Conservation (phyloP, 2,329 filamentous ascomycete genomes). For the Immersiporthe knoxdaviesiana region DNA sequence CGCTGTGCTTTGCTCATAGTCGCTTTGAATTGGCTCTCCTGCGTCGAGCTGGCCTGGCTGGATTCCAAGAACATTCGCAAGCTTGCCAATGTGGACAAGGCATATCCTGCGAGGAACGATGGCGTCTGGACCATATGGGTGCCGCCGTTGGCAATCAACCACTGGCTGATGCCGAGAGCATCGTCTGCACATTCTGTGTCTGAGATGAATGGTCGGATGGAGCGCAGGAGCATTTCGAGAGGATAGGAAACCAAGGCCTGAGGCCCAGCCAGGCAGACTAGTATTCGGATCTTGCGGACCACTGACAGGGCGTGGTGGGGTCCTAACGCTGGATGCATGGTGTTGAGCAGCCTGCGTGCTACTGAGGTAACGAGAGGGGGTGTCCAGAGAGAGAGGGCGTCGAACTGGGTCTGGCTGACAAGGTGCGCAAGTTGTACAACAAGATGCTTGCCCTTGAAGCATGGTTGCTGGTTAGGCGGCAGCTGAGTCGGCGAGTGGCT, state of each 20-base stretch:
- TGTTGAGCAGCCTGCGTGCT: constrained; percentile 76
- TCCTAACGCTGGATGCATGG: constrained; percentile 80
- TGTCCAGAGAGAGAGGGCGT: constrained; percentile 69
- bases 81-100: constrained; percentile 78
- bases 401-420: constrained; percentile 71
- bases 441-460: constrained; percentile 79
- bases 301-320: constrained; percentile 86
- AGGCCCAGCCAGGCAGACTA: constrained; percentile 77
- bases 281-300: constrained; percentile 80
- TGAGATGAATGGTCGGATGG: constrained; percentile 75
- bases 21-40: constrained; percentile 78
- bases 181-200: constrained; percentile 90
- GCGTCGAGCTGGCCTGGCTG: constrained; percentile 77
- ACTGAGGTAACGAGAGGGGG: constrained; percentile 74
- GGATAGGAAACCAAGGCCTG: constrained; percentile 79
- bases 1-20: constrained; percentile 75
- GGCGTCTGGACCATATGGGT: constrained; percentile 66
- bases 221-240: constrained; percentile 86
- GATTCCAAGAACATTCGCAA: constrained; percentile 76
- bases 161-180: constrained; percentile 82
- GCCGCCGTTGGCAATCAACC: constrained; percentile 72
- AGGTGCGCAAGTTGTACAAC: constrained; percentile 75
- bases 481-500: constrained; percentile 68
- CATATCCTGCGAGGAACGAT: constrained; percentile 79
- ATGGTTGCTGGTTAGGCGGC: constrained; percentile 82